Base-by-base conservation (phyloP, 2,329 filamentous ascomycete genomes). In the Colletotrichum paranaense region DNA sequence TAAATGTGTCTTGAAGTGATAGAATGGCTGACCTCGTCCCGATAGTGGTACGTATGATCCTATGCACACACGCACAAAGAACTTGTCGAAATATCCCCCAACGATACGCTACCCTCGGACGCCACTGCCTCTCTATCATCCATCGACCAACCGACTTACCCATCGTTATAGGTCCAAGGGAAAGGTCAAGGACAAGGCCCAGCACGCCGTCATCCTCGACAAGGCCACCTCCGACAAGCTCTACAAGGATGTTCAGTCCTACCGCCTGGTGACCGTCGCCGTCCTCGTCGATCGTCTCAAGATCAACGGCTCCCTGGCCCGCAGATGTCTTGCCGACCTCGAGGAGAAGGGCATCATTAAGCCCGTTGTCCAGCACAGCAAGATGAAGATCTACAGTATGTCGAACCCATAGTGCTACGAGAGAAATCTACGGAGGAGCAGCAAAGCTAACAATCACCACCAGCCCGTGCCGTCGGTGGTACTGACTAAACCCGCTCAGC, bases 151-250 rank as follows among this genome's bases (percentile, higher is more conserved):
- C 12, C 70, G 38, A 65, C 70, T 77, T 46, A 76, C 58, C 55
- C 65, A 26, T 64, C 32, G 35, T 38, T 49, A 56, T 56, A 75
- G 76, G 76, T 86, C 84, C 75, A 86, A 86, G 82, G 82, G 83
- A 80, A 90, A 86, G 95, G 97, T 99, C 91, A 99, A 99, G 97
- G 97, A 99, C 92, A 99, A 99, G 95, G 96, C 97, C 88, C 94
- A 98, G 88, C 97, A 99, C 92, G 94, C 94, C 87, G 97, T 99
- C 88, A 91, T 98, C 85, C 95, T 99, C 89, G 97, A 99, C 91
- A 99, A 99, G 93, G 85, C 90, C 88, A 98, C 93, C 84, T 94
- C 93, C 80, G 97, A 99, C 89, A 98, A 97, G 91, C 95, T 99
- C 87, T 94, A 98, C 92, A 99, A 99, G 92, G 97, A 99, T 92